Evolutionary conservation across 352 stramenopile species (phyloP).

Genomic region (Phytopythium helicoides): DNA sequence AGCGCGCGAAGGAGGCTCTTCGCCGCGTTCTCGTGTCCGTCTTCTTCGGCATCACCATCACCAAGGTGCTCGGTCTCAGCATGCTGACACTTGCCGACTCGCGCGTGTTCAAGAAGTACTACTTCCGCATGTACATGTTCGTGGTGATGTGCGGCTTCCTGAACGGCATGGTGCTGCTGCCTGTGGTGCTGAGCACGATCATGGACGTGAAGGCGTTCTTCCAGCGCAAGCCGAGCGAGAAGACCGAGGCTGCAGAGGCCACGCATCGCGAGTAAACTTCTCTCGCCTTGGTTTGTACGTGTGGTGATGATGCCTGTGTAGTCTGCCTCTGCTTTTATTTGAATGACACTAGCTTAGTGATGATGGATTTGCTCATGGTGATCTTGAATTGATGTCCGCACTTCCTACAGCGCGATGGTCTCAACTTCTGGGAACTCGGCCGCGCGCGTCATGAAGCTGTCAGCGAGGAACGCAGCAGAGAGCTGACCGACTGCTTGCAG

Average conservation of each 20-base stretch:
- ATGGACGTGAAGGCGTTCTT: slow-evolving; percentile 47
- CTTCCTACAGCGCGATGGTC: background rate
- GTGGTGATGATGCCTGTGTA: background rate
- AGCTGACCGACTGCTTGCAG: slow-evolving; percentile 41
- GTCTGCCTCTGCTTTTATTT: background rate
- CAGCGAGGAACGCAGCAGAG: slow-evolving; percentile 45
- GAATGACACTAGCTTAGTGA: background rate
- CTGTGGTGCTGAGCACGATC: slow-evolving; percentile 49
- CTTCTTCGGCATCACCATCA: slow-evolving; percentile 90
- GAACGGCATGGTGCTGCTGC: slow-evolving; percentile 69
- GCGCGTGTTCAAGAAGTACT: slow-evolving; percentile 89
- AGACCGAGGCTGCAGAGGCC: slow-evolving; percentile 8
- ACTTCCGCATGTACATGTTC: slow-evolving; percentile 89
- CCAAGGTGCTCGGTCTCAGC: slow-evolving; percentile 82
- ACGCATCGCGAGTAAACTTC: slow-evolving; percentile 4
- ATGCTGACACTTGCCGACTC: slow-evolving; percentile 82
- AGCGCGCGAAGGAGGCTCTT: too few species aligned
- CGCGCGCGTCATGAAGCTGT: slow-evolving; percentile 24
- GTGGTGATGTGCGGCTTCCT: slow-evolving; percentile 79
- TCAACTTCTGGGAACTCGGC: slow-evolving; percentile 36
- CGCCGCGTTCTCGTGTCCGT: too few species aligned
- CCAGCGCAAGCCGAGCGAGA: slow-evolving; percentile 22
- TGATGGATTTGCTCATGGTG: background rate
- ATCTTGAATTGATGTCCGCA: background rate
- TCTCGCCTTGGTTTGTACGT: background rate